Evolutionary conservation across 2,329 filamentous ascomycete species (phyloP).

Genomic region (Aureobasidium sp.): DNA sequence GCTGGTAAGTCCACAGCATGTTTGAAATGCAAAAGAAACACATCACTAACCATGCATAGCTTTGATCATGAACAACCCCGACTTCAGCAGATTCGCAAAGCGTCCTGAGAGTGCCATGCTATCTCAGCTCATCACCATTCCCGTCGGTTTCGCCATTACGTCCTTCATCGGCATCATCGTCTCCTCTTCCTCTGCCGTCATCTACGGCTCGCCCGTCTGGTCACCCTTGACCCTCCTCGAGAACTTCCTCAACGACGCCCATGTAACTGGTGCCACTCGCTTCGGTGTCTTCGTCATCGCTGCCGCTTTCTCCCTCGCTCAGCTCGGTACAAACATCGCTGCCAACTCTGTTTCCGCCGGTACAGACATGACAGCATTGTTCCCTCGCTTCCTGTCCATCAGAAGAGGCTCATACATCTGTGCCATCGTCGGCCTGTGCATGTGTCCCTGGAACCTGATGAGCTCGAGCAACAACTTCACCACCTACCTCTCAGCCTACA

Average conservation of each 20-base stretch:
- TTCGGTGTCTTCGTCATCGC: conserved; percentile 40
- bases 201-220: conserved; percentile 38
- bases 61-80: conserved; percentile 14
- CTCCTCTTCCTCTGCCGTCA: conserved; percentile 39
- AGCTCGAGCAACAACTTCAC: conserved; percentile 70
- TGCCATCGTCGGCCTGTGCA: conserved; percentile 68
- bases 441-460: conserved; percentile 81
- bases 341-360: conserved; percentile 47
- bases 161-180: conserved; percentile 43
- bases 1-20: conserved; percentile 57
- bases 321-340: conserved; percentile 44
- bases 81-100: conserved; percentile 27
- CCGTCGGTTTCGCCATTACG: conserved; percentile 39
- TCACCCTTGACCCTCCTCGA: conserved; percentile 34
- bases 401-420: conserved; percentile 82
- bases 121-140: conserved; percentile 36
- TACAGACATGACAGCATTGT: conserved; percentile 44
- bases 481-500: conserved; percentile 85
- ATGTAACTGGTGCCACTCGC: conserved; percentile 29
- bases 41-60: background rate
- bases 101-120: conserved; percentile 18
- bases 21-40: background rate
- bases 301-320: conserved; percentile 37
- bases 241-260: conserved; percentile 31
- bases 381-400: conserved; percentile 54